These are phyloP conservation scores for Eucalyptus dawsonii DNA, from an alignment of 345 rosid species.

Conservation along the genomic window DNA sequence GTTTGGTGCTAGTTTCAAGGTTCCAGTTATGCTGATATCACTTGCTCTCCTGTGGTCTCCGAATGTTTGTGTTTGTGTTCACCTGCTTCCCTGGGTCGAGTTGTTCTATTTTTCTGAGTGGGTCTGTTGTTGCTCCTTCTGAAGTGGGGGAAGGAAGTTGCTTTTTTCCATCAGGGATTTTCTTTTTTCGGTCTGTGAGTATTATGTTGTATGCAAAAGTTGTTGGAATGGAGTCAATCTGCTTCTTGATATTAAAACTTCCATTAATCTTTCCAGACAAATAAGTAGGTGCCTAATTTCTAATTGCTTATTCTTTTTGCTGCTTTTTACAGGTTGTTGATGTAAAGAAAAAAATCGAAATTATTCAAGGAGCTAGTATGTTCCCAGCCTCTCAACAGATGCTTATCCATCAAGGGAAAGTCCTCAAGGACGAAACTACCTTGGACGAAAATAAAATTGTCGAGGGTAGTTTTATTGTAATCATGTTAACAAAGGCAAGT, in stretches of 20 bases:
- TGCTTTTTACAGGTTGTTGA: constrained; percentile 39
- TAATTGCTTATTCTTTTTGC: neutral
- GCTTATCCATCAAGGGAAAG: constrained; percentile 84
- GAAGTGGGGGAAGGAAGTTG: neutral
- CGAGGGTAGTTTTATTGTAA: constrained; percentile 68
- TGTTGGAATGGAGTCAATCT: neutral
- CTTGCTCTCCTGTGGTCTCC: neutral
- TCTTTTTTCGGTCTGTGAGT: neutral
- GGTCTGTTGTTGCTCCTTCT: neutral
- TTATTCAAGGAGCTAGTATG: constrained; percentile 44
- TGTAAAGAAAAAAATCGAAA: constrained; percentile 71
- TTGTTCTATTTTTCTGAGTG: neutral
- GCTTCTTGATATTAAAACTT: neutral
- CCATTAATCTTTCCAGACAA: neutral
- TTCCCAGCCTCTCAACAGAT: constrained; percentile 68
- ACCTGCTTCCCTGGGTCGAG: neutral
- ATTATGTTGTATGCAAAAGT: neutral
- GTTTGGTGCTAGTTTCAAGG: neutral
- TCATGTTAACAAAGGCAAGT: constrained; percentile 71
- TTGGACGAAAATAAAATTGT: constrained; percentile 60
- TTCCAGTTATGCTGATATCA: neutral
- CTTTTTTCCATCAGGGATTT: neutral
- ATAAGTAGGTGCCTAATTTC: neutral
- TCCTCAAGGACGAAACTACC: constrained; percentile 69
- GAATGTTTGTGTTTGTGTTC: neutral